phyloP scores from a whole-genome alignment of 768 basidiomycete genomes.

The Lentinula detonsa region DNA sequence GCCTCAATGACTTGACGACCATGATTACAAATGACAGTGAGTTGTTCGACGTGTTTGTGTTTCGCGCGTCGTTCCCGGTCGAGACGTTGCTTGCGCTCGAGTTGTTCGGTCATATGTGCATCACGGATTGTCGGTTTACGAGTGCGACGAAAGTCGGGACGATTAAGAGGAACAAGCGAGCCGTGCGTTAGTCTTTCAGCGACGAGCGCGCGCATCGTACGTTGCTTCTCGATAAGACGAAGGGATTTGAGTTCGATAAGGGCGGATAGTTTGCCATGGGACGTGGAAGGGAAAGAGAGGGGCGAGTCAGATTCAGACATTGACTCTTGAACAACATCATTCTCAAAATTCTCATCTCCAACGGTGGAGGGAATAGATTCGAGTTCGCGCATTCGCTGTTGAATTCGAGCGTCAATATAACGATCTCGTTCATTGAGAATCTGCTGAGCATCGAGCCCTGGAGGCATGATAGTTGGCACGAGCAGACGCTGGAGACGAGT shows the following conservation, averaged over 20 bases:
- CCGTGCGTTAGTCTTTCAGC: conserved; percentile 86
- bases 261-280: conserved; percentile 81
- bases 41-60: conserved; percentile 93
- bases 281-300: conserved; percentile 35
- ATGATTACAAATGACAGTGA: conserved; percentile 79
- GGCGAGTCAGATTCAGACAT: conserved; percentile 14
- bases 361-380: conserved; percentile 74
- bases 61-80: conserved; percentile 94
- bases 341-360: conserved; percentile 66
- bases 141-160: conserved; percentile 82
- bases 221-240: conserved; percentile 85
- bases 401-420: conserved; percentile 83
- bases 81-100: conserved; percentile 85
- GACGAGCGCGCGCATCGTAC: conserved; percentile 77
- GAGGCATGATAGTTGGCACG: conserved; percentile 85
- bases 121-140: conserved; percentile 86
- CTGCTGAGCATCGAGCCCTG: conserved; percentile 88
- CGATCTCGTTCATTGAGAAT: conserved; percentile 89
- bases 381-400: conserved; percentile 85
- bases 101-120: conserved; percentile 81
- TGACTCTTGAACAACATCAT: conserved; percentile 30
- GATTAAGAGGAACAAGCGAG: conserved; percentile 84
- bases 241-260: conserved; percentile 92
- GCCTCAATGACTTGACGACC: conserved; percentile 68
- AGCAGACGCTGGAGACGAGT: conserved; percentile 76